Conservation (phyloP, 306 rosid genomes). For the Datisca glomerata region DNA sequence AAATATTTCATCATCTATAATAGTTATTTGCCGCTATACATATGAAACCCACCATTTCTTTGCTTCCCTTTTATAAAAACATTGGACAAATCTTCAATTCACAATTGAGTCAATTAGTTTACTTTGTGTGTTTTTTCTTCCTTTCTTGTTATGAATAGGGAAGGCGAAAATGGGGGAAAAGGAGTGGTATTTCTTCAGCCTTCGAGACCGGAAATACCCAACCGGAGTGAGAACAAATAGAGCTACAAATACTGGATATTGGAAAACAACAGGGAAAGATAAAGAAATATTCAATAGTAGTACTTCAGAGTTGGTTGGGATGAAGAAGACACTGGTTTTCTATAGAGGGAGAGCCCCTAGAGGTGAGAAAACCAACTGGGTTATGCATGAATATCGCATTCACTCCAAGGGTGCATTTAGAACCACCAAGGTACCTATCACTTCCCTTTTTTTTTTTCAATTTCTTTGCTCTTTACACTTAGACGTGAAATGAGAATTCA, state of each 20-base stretch:
- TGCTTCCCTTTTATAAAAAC: no score
- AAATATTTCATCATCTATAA: no score
- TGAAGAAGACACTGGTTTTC: slow-evolving; percentile 91
- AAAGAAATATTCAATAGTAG: slow-evolving; percentile 56
- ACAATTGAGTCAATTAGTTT: neutral
- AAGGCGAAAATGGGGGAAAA: slow-evolving; percentile 96
- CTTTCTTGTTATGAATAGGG: slow-evolving; percentile 19
- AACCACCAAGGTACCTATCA: slow-evolving; percentile 55
- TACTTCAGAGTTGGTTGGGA: slow-evolving; percentile 65
- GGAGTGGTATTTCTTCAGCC: slow-evolving; percentile 90
- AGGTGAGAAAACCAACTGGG: slow-evolving; percentile 91
- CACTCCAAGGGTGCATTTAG: slow-evolving; percentile 53
- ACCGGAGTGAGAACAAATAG: slow-evolving; percentile 86
- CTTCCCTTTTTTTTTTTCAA: no score
- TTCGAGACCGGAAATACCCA: slow-evolving; percentile 84
- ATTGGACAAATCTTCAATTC: no score
- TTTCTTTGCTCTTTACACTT: no score
- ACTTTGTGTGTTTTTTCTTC: neutral
- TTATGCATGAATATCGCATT: slow-evolving; percentile 91
- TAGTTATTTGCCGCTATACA: no score
- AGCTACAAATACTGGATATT: slow-evolving; percentile 85
- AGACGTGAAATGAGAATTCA: no score
- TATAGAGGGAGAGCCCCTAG: slow-evolving; percentile 95
- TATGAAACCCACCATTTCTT: no score
- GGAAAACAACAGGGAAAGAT: slow-evolving; percentile 97